These are phyloP conservation scores for Ilex paraguariensis DNA, from an alignment of 305 asterid species.

Conservation along the genomic window DNA sequence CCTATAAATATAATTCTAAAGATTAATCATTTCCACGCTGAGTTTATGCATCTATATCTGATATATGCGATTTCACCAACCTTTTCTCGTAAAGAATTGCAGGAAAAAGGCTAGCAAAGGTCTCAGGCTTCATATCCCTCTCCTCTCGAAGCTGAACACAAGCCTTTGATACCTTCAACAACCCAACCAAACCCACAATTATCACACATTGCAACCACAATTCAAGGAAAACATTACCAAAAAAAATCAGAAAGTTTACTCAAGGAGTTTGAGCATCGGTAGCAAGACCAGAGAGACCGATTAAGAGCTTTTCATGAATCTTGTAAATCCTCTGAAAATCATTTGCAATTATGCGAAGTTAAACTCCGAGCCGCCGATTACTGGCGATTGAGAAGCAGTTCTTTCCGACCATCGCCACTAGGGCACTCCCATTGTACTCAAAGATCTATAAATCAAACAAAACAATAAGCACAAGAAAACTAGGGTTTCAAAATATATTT, in stretches of 20 bases:
- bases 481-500: not conserved
- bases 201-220: not conserved
- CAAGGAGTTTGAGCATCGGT: constrained; percentile 80
- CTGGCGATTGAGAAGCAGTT: constrained; percentile 99
- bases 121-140: constrained; percentile 97
- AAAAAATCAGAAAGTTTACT: not conserved
- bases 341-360: constrained; percentile 86
- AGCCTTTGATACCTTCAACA: constrained; percentile 74
- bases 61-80: constrained; percentile 23
- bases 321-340: constrained; percentile 77
- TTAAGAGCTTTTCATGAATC: constrained; percentile 78
- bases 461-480: not conserved
- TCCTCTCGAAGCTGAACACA: constrained; percentile 87
- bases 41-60: not conserved
- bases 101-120: constrained; percentile 97
- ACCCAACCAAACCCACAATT: not conserved
- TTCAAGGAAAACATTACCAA: too few relatives aligned
- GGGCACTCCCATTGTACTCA: constrained; percentile 96
- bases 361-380: constrained; percentile 84
- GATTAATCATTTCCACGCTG: too few relatives aligned
- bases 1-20: not conserved
- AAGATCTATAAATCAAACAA: constrained; percentile 45
- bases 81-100: constrained; percentile 91
- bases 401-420: constrained; percentile 97
- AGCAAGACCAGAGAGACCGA: constrained; percentile 89